These are phyloP conservation scores for Curvularia lunata DNA, from an alignment of 2,329 filamentous ascomycete species.

Conservation along the genomic window DNA sequence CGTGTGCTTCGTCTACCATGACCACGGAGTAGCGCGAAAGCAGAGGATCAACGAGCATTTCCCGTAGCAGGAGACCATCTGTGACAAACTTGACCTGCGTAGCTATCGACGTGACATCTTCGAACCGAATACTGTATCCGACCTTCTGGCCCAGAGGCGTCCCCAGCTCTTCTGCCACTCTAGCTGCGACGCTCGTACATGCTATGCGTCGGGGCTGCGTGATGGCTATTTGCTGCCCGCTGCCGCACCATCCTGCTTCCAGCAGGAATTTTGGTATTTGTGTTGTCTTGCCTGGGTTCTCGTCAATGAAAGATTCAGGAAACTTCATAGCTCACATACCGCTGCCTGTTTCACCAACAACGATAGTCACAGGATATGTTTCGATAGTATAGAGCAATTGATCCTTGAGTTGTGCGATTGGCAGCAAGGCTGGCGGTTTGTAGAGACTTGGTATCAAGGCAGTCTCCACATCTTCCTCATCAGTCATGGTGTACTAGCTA, in stretches of 20 bases:
- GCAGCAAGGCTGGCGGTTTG: constrained; percentile 81
- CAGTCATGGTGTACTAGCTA: constrained; percentile 30
- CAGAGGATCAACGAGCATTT: constrained; percentile 90
- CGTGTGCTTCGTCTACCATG: constrained; percentile 98
- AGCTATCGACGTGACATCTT: constrained; percentile 84
- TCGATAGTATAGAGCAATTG: constrained; percentile 86
- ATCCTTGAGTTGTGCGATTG: constrained; percentile 83
- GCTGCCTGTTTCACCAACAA: constrained; percentile 92
- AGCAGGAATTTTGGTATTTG: constrained; percentile 93
- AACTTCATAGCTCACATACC: constrained; percentile 13
- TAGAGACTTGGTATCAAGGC: constrained; percentile 79
- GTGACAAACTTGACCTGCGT: constrained; percentile 96
- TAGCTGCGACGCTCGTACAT: constrained; percentile 52
- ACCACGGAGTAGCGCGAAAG: constrained; percentile 91
- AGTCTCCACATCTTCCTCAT: constrained; percentile 51
- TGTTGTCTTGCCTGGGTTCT: constrained; percentile 76
- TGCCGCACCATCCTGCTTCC: constrained; percentile 83
- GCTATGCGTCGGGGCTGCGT: constrained; percentile 64
- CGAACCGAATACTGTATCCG: constrained; percentile 90
- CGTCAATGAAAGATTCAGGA: background rate
- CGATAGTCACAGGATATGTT: constrained; percentile 80
- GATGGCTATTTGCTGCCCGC: constrained; percentile 82
- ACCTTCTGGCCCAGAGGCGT: constrained; percentile 84
- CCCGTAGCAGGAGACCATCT: constrained; percentile 86
- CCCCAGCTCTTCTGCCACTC: constrained; percentile 78